A percentile compares a stretch with the other conserved stretches of the same genome.
Conservation (phyloP, 1,284 basidiomycete genomes). For the Prillingera fragicola region DNA sequence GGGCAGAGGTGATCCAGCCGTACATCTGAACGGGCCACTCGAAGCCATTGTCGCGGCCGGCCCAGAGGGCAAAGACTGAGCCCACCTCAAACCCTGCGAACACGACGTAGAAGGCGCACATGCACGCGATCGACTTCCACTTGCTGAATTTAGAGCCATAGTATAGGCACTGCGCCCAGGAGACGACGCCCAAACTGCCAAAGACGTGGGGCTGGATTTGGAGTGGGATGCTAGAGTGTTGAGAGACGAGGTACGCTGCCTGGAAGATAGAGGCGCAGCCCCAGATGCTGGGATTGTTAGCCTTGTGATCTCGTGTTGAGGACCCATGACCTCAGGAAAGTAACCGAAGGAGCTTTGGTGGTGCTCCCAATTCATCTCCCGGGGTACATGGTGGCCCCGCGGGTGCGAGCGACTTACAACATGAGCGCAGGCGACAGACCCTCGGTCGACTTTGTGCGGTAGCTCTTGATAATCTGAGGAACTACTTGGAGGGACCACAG, state of each 20-base stretch:
- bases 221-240: slow-evolving; percentile 64
- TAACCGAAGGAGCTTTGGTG: no score
- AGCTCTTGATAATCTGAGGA: slow-evolving; percentile 66
- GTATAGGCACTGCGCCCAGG: slow-evolving; percentile 63
- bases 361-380: no score
- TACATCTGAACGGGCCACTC: slow-evolving; percentile 56
- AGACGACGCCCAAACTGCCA: slow-evolving; percentile 57
- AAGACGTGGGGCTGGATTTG: slow-evolving; percentile 69
- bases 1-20: slow-evolving; percentile 59
- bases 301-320: neutral
- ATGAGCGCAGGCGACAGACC: slow-evolving; percentile 68
- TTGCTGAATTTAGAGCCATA: slow-evolving; percentile 50
- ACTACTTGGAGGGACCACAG: slow-evolving; percentile 52
- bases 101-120: slow-evolving; percentile 48
- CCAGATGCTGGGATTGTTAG: slow-evolving; percentile 53
- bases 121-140: slow-evolving; percentile 47
- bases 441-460: slow-evolving; percentile 63
- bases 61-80: slow-evolving; percentile 57
- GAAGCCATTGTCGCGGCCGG: slow-evolving; percentile 52
- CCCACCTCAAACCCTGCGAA: slow-evolving; percentile 59
- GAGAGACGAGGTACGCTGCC: slow-evolving; percentile 64
- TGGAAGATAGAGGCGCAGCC: slow-evolving; percentile 59
- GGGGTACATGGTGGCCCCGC: no score
- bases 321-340: neutral
- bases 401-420: slow-evolving; percentile 46